Percentiles rank a stretch among this genome's conserved stretches.
Evolutionary conservation across 192 early-diverging fungal species (phyloP).

Genomic region (Coemansia sp.): DNA sequence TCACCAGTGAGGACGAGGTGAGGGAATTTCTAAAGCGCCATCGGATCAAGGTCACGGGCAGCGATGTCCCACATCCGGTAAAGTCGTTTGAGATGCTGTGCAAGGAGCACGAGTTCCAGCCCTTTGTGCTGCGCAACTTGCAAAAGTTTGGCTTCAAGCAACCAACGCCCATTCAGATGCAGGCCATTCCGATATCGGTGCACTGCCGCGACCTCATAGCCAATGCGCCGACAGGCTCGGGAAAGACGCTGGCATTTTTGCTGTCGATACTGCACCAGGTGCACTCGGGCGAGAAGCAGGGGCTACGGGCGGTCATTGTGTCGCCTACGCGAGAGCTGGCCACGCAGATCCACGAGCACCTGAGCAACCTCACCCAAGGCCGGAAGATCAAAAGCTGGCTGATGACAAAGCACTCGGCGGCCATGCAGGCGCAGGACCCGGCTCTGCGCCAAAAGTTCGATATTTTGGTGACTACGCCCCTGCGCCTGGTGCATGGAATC

Average conservation of each 20-base stretch:
- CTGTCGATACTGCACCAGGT: conserved; percentile 87
- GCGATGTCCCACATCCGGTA: conserved; percentile 83
- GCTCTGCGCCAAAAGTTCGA: conserved; percentile 74
- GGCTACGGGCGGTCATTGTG: conserved; percentile 86
- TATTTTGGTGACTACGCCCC: conserved; percentile 89
- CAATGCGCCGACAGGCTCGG: conserved; percentile 95
- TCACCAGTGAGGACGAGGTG: conserved; percentile 33
- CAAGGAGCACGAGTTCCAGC: conserved; percentile 63
- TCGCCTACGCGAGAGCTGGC: conserved; percentile 95
- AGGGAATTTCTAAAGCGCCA: conserved; percentile 70
- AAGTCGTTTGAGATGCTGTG: conserved; percentile 75
- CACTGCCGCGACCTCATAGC: conserved; percentile 93
- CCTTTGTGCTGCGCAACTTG: conserved; percentile 74
- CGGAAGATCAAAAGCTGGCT: conserved; percentile 78
- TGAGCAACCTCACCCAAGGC: conserved; percentile 68
- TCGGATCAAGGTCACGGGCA: conserved; percentile 79
- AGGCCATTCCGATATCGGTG: conserved; percentile 82
- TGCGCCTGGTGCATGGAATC: conserved; percentile 86
- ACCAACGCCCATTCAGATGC: conserved; percentile 95
- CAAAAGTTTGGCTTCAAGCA: conserved; percentile 60
- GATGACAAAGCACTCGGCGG: conserved; percentile 76
- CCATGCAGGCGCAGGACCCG: conserved; percentile 63
- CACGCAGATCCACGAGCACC: conserved; percentile 77
- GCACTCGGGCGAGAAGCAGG: conserved; percentile 72
- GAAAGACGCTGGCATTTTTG: conserved; percentile 94